phyloP scores from a whole-genome alignment of 148 eudicot genomes.

The Cornus suecica region DNA sequence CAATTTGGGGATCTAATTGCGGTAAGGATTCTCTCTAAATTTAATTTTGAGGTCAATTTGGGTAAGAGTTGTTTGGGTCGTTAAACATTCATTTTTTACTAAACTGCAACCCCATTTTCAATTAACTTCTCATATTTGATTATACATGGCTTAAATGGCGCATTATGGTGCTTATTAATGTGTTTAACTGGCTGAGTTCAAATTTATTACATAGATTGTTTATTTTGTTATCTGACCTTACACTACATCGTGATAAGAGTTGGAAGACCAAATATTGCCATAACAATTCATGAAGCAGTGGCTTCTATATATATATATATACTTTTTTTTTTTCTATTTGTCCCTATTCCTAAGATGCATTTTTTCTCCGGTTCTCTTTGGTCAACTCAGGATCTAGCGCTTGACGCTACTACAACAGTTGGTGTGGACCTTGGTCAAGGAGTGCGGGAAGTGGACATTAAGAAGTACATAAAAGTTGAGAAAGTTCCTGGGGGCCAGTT shows the following conservation, averaged over 20 bases:
- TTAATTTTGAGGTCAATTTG: neutral
- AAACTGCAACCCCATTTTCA: too few relatives aligned
- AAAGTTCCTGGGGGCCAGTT: slow-evolving; percentile 92
- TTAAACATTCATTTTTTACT: neutral
- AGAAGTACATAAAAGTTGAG: slow-evolving; percentile 89
- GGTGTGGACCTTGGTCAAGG: slow-evolving; percentile 96
- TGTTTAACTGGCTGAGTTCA: neutral
- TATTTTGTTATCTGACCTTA: too few relatives aligned
- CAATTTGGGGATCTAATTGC: slow-evolving; percentile 94
- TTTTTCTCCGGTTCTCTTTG: neutral
- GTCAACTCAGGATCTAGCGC: slow-evolving; percentile 65
- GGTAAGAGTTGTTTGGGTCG: too few relatives aligned
- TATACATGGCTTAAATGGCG: neutral
- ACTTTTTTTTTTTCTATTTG: neutral
- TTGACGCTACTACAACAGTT: slow-evolving; percentile 81
- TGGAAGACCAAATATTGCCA: too few relatives aligned
- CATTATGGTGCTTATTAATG: neutral
- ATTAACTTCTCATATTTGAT: too few relatives aligned
- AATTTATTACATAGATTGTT: neutral
- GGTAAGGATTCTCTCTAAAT: slow-evolving; percentile 37
- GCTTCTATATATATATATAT: too few relatives aligned
- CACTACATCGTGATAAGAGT: neutral
- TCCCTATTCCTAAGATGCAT: neutral
- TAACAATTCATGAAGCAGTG: too few relatives aligned
- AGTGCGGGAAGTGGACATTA: slow-evolving; percentile 79